phyloP scores from a whole-genome alignment of 148 eudicot species.

The Amaranthus hypochondriacus region DNA sequence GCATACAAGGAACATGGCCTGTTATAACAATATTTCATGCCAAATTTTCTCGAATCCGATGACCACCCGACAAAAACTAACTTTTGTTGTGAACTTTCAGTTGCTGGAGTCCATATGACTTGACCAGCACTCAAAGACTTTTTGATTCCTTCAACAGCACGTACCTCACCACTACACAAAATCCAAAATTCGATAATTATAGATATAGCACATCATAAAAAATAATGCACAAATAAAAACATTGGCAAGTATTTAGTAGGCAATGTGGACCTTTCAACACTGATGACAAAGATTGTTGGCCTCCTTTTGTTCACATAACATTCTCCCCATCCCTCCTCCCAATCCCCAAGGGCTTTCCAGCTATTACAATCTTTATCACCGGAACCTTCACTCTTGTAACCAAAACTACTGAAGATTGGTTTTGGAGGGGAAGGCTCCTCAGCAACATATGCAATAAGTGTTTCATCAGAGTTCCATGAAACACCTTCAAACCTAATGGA shows the following conservation, averaged over 20 bases:
- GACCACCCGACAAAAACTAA: slow-evolving; percentile 94
- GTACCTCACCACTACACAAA: slow-evolving; percentile 74
- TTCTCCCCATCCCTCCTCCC: slow-evolving; percentile 95
- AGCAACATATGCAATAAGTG: slow-evolving; percentile 80
- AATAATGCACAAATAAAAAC: not conserved
- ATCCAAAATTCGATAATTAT: not conserved
- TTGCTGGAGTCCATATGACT: slow-evolving; percentile 81
- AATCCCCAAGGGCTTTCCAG: slow-evolving; percentile 93
- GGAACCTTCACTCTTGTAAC: slow-evolving; percentile 55
- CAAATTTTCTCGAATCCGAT: slow-evolving; percentile 61
- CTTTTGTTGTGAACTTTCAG: slow-evolving; percentile 37
- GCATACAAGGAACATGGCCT: slow-evolving; percentile 84
- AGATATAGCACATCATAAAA: slow-evolving; percentile 5
- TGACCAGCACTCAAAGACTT: slow-evolving; percentile 81
- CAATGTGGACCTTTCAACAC: slow-evolving; percentile 49
- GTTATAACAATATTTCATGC: slow-evolving; percentile 73
- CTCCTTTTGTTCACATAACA: slow-evolving; percentile 76
- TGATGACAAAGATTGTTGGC: slow-evolving; percentile 75
- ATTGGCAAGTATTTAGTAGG: slow-evolving; percentile 6
- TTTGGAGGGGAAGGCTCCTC: slow-evolving; percentile 73
- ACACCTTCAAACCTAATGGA: slow-evolving; percentile 84
- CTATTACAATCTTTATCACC: slow-evolving; percentile 60
- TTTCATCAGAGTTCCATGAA: slow-evolving; percentile 88
- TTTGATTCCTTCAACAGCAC: slow-evolving; percentile 51
- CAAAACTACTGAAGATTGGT: slow-evolving; percentile 55